phyloP scores from a whole-genome alignment of 768 basidiomycete genomes.

The Calocybe gangraenosa region DNA sequence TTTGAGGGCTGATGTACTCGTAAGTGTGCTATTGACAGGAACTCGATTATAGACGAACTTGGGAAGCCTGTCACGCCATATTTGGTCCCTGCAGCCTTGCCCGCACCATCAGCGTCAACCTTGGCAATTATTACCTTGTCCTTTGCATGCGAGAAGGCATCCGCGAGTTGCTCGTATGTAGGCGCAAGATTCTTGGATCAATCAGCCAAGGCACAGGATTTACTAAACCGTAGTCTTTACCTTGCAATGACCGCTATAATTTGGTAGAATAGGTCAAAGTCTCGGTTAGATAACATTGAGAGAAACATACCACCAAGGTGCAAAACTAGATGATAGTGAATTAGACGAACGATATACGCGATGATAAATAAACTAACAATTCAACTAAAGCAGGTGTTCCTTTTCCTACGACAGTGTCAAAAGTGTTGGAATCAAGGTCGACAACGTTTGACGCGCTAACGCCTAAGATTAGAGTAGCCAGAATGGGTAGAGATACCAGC shows the following conservation, averaged over 20 bases:
- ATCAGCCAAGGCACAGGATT: too few relatives aligned
- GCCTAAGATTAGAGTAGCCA: slow-evolving; percentile 50
- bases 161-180: slow-evolving; percentile 81
- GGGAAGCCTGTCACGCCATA: slow-evolving; percentile 84
- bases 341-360: slow-evolving; percentile 7
- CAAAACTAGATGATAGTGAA: slow-evolving; percentile 48
- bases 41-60: too few relatives aligned
- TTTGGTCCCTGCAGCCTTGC: slow-evolving; percentile 69
- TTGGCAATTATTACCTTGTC: slow-evolving; percentile 89
- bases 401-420: slow-evolving; percentile 69
- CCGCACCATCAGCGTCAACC: slow-evolving; percentile 88
- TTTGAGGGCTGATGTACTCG: slow-evolving; percentile 66
- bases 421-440: slow-evolving; percentile 72
- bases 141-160: slow-evolving; percentile 74
- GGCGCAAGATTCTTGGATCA: slow-evolving; percentile 76
- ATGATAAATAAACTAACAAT: slow-evolving; percentile 48
- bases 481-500: slow-evolving; percentile 53
- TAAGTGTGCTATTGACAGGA: too few relatives aligned
- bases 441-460: slow-evolving; percentile 78
- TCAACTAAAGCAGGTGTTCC: slow-evolving; percentile 85
- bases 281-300: not conserved
- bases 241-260: slow-evolving; percentile 81
- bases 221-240: too few relatives aligned
- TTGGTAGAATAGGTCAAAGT: slow-evolving; percentile 1
- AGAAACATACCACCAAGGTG: slow-evolving; percentile 73